Evolutionary conservation across 176 grass and related monocot species (phyloP).

Genomic region (Aegilops umbellulata): DNA sequence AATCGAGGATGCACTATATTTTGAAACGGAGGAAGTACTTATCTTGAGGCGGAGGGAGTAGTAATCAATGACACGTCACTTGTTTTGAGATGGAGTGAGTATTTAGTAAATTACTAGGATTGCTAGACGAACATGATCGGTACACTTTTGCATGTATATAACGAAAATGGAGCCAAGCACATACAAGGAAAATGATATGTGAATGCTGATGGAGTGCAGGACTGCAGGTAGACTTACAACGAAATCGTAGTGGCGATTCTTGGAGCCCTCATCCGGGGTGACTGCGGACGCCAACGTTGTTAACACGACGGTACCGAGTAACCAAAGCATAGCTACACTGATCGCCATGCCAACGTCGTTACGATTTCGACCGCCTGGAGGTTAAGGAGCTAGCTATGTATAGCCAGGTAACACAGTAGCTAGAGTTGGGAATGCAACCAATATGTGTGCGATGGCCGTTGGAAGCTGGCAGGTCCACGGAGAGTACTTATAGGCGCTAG

Average conservation of each 20-base stretch:
- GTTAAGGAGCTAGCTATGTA: no score
- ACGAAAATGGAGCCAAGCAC: no score
- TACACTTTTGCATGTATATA: no score
- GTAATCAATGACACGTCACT: no score
- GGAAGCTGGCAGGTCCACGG: background rate
- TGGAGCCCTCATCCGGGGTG: slow-evolving; percentile 18
- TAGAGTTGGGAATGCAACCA: background rate
- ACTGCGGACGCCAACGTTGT: background rate
- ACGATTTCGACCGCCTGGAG: background rate
- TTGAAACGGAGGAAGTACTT: no score
- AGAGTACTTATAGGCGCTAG: slow-evolving; percentile 3
- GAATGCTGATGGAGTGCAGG: background rate
- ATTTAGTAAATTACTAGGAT: no score
- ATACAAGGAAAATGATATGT: background rate
- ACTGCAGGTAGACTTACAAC: slow-evolving; percentile 12
- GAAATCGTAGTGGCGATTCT: slow-evolving; percentile 43
- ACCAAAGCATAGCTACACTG: slow-evolving; percentile 27
- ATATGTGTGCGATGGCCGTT: background rate
- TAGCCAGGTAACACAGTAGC: background rate
- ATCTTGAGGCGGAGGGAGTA: no score
- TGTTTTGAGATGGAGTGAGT: no score
- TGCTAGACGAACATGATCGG: no score
- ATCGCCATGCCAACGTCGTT: background rate
- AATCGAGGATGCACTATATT: no score
- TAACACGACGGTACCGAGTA: slow-evolving; percentile 11